A percentile compares a stretch with the other conserved stretches of the same genome.
phyloP scores from a whole-genome alignment of 2,329 filamentous ascomycete species.

The Colletotrichum aenigma region DNA sequence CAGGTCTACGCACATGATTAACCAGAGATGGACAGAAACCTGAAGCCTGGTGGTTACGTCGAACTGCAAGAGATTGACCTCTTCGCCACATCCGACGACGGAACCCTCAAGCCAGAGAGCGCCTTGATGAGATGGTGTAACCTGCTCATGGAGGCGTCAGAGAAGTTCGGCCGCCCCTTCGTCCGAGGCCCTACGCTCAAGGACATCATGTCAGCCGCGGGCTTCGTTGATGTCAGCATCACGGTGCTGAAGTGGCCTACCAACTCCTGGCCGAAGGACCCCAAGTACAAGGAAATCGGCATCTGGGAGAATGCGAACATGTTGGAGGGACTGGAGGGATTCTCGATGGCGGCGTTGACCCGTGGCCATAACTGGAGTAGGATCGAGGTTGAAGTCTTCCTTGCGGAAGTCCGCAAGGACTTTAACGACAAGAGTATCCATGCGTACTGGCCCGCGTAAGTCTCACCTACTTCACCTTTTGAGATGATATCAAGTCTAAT shows the following conservation, averaged over 20 bases:
- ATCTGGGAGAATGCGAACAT: constrained; percentile 1
- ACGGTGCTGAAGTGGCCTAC: constrained; percentile 52
- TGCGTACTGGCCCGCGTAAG: constrained; percentile 19
- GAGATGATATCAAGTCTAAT: not conserved
- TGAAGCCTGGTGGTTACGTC: not conserved
- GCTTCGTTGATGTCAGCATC: constrained; percentile 56
- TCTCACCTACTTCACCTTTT: not conserved
- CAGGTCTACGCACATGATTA: not conserved
- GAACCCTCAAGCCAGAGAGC: constrained; percentile 10
- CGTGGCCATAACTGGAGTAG: constrained; percentile 23
- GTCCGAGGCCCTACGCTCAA: constrained; percentile 43
- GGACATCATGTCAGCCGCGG: constrained; percentile 37
- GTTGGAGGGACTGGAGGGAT: not conserved
- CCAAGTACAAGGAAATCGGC: constrained; percentile 55
- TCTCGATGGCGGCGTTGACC: not conserved
- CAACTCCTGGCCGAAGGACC: constrained; percentile 55
- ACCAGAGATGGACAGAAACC: not conserved
- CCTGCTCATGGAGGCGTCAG: constrained; percentile 28
- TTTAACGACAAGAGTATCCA: constrained; percentile 25
- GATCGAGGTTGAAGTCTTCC: constrained; percentile 24
- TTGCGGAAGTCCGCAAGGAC: constrained; percentile 24
- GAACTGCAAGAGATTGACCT: not conserved
- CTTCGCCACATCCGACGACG: not conserved
- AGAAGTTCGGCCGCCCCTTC: constrained; percentile 29
- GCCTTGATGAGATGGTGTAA: constrained; percentile 28